Base-by-base conservation (phyloP, 345 rosid genomes). In the Populus simonii region DNA sequence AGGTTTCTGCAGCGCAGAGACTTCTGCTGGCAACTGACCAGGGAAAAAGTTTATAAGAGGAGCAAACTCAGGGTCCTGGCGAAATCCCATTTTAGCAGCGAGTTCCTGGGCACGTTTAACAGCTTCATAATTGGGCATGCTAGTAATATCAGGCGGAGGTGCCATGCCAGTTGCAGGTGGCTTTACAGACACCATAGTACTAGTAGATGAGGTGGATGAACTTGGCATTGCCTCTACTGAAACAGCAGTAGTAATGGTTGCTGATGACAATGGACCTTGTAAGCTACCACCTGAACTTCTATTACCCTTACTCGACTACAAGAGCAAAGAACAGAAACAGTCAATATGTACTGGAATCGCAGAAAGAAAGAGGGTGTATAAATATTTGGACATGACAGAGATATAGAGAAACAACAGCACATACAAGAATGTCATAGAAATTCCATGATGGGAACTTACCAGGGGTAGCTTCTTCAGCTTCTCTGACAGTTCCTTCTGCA, bases 31-130 rank as follows among this genome's bases (percentile, higher is more conserved):
- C 75, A 77, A 51, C 79, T 89, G 94, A n/a, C 97, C 94, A 75
- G 93, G 92, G 74, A 92, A 91, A 72, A 89, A 72, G 79, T 95
- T 90, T 77, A 95, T 84, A 70, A 89, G 80, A 27, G 94, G 91
- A 76, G 86, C 90, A 86, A 88, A 91, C 80, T 88, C 87, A 36
- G 90, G 96, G 78, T 93, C 97, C 90, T 88, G 97, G 71, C 79
- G 90, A 73, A 88, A 93, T 61, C 94, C 98, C 94, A 96, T 90
- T 79, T 81, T 85, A 67, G 96, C 93, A 80, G 94, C 99, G 81
- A 90, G 83, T 79, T 93, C 94, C 82, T 93, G 97, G 10, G 97
- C 99, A 77, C 92, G 90, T 78, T 88, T 96, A 67, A 96, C 97
- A 81, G 93, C 98, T 88, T 96, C 96, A 79, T 86, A 82, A 77